Evolutionary conservation across 768 basidiomycete genomes (phyloP).

Genomic region (Lactifluus rugatus): DNA sequence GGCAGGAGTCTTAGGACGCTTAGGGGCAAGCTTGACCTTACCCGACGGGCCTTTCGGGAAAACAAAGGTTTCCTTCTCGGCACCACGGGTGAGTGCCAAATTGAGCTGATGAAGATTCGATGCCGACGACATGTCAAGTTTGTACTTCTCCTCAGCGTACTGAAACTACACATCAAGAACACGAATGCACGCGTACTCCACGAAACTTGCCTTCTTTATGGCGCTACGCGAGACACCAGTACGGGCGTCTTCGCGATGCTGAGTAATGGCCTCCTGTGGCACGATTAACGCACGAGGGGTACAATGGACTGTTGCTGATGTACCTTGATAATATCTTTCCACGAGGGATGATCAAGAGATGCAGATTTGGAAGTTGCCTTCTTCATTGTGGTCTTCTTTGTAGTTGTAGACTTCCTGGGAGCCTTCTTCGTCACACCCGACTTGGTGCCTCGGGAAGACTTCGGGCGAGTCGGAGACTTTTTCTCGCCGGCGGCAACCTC

Average conservation of each 20-base stretch:
- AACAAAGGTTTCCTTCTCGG: conserved; percentile 40
- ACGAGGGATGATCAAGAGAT: conserved; percentile 26
- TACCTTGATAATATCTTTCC: conserved; percentile 34
- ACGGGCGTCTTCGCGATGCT: conserved; percentile 54
- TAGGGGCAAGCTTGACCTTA: conserved; percentile 65
- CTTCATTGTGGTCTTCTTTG: conserved; percentile 18
- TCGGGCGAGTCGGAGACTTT: conserved; percentile 8
- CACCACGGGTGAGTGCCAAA: conserved; percentile 45
- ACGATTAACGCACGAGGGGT: neutral
- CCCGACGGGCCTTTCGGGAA: conserved; percentile 61
- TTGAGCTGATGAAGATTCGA: conserved; percentile 39
- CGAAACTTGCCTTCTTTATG: conserved; percentile 48
- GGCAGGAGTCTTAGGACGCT: conserved; percentile 31
- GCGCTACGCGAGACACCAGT: conserved; percentile 63
- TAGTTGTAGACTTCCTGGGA: conserved; percentile 11
- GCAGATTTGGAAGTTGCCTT: conserved; percentile 15
- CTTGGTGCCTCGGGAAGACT: conserved; percentile 14
- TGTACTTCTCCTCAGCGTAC: conserved; percentile 49
- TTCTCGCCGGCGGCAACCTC: conserved; percentile 1
- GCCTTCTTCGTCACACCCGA: conserved; percentile 13
- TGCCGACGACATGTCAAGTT: conserved; percentile 36
- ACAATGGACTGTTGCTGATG: neutral
- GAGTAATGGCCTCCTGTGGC: conserved; percentile 60
- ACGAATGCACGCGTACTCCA: neutral
- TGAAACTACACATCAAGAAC: conserved; percentile 19